Percentiles rank a stretch among this genome's conserved stretches.
These are phyloP conservation scores for Amylocarpus encephaloides DNA, from an alignment of 2,329 filamentous ascomycete genomes.

Conservation along the genomic window DNA sequence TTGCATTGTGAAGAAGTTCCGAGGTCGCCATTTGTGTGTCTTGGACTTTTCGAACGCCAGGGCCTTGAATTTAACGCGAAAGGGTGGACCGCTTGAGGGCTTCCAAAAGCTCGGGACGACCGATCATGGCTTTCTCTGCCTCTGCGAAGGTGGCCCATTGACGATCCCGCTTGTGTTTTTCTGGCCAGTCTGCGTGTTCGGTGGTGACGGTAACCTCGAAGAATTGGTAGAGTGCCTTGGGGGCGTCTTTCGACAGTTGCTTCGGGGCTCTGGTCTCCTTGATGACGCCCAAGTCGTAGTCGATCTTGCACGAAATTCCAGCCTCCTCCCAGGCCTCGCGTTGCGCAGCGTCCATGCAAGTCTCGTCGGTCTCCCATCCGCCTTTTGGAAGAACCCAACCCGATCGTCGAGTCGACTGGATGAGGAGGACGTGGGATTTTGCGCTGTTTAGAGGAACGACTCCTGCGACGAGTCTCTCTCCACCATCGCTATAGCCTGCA, in stretches of 20 bases:
- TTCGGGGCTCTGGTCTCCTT: constrained; percentile 78
- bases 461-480: constrained; percentile 91
- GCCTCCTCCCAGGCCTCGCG: constrained; percentile 98
- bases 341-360: constrained; percentile 75
- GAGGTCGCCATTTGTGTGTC: constrained; percentile 5
- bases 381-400: constrained; percentile 97
- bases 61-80: constrained; percentile 34
- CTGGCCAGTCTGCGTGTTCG: constrained; percentile 85
- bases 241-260: constrained; percentile 55
- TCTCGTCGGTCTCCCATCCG: constrained; percentile 94
- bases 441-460: constrained; percentile 84
- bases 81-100: constrained; percentile 66
- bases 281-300: constrained; percentile 80
- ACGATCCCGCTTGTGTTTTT: constrained; percentile 83
- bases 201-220: constrained; percentile 83
- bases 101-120: constrained; percentile 80
- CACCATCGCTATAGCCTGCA: constrained; percentile 82
- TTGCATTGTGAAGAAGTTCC: constrained; percentile 3
- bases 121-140: constrained; percentile 69
- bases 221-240: constrained; percentile 66
- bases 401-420: constrained; percentile 84
- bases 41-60: constrained; percentile 25
- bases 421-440: constrained; percentile 82
- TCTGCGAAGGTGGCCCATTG: constrained; percentile 84
- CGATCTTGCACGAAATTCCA: constrained; percentile 79